These are phyloP conservation scores for Gnomoniopsis smithogilvyi DNA, from an alignment of 2,329 filamentous ascomycete genomes.

Conservation along the genomic window DNA sequence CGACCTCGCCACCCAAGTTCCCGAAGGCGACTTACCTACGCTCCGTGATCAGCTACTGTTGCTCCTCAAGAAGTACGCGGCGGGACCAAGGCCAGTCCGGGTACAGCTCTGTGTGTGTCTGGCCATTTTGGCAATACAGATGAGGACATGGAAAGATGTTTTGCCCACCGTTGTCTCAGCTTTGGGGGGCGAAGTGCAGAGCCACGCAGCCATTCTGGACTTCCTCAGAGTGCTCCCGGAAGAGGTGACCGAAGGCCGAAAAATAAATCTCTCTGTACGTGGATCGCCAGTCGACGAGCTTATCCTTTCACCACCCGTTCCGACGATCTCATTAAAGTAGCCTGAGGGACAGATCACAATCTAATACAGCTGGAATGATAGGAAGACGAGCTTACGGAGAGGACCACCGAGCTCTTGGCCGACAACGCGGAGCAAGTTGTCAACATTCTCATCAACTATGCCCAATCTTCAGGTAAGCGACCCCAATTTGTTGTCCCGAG, in stretches of 20 bases:
- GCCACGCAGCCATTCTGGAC: conserved; percentile 85
- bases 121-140: conserved; percentile 92
- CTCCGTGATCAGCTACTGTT: conserved; percentile 82
- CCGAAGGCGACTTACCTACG: conserved; percentile 67
- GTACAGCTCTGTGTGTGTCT: conserved; percentile 94
- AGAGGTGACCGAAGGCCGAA: conserved; percentile 98
- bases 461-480: conserved; percentile 79
- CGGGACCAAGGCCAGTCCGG: conserved; percentile 79
- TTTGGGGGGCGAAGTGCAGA: conserved; percentile 72
- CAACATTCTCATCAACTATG: conserved; percentile 82
- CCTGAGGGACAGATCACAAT: conserved; percentile 35
- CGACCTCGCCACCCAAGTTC: conserved; percentile 82
- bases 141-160: conserved; percentile 94
- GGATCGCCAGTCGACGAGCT: conserved; percentile 56
- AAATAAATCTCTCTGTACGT: conserved; percentile 98
- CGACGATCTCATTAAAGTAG: conserved; percentile 29
- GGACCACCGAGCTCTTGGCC: conserved; percentile 85
- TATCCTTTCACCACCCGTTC: conserved; percentile 25
- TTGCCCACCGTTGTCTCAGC: conserved; percentile 75
- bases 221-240: conserved; percentile 96
- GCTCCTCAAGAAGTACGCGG: conserved; percentile 76
- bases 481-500: neutral
- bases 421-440: conserved; percentile 89
- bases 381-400: conserved; percentile 89
- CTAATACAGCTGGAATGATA: conserved; percentile 52